Evolutionary conservation across 2,329 filamentous ascomycete species (phyloP), one percentile per base, ranked within the genome.

Genomic region (Claviceps sp.): DNA sequence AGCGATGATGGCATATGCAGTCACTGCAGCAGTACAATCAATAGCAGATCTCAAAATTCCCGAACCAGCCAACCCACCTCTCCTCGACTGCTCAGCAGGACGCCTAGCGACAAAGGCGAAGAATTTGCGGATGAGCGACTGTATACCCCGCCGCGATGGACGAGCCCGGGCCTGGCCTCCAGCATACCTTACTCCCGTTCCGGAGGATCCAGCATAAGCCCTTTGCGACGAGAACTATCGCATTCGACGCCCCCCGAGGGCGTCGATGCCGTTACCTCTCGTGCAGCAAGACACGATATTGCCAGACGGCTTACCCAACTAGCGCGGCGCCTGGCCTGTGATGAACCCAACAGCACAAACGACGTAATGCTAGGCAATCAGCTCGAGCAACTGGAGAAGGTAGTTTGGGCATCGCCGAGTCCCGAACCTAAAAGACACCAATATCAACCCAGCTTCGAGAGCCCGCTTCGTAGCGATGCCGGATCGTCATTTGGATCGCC

Each of bases 201-300:
- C 40, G 58, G 61, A 48, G 58, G 60, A 41, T 43, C 34, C 37
- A 43, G 50, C 45, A 50, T 64, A 53, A 66, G 64, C 54, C 64
- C 65, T 13, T 57, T 67, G 37, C 60, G 60, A 40, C 64, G 59
- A 34, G 62, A 65, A 47, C 37, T 62, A 30, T 55, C 55, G 2
- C 54, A 42, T 14, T 50, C 51, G 24, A 60, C 54, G 5, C 45
- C 42, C 8, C 50, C 43, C 45, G 47, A 51, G 22, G 52, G 48
- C 11, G 43, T 48, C 20, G 55, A 55, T 38, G 46, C 37, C 16
- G 50, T 50, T 6, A 56, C 61, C 2, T 60, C 63, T 22, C 59
- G 61, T 22, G 58, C 59, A 13, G 58, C 65, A 60, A 69, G 67
- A 52, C 69, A 76, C 55, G 68, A 72, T 24, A 68, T 79, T 50